phyloP scores from a whole-genome alignment of 495 filamentous ascomycete genomes.

The Recurvomyces mirabilis region DNA sequence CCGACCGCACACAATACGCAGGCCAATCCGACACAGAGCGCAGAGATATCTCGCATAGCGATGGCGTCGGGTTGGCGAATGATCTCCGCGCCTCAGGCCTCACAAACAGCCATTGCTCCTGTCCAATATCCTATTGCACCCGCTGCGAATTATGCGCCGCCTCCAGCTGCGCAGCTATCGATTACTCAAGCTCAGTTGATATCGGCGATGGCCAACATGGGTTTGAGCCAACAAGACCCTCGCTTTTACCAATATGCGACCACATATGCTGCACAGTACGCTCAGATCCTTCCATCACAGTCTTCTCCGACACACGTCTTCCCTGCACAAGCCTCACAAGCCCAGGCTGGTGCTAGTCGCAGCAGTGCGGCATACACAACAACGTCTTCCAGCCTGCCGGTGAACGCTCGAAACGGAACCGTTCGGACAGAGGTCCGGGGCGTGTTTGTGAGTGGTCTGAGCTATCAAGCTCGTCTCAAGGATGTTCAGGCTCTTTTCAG shows the following conservation, averaged over 20 bases:
- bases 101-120: too few relatives aligned
- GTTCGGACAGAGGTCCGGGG: conserved; percentile 25
- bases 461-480: conserved; percentile 11
- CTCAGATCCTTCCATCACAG: too few relatives aligned
- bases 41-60: conserved; percentile 4
- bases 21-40: background rate
- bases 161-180: too few relatives aligned
- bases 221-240: too few relatives aligned
- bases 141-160: too few relatives aligned
- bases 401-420: conserved; percentile 23
- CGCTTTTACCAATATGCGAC: too few relatives aligned
- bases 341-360: background rate
- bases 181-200: too few relatives aligned
- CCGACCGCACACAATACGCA: background rate
- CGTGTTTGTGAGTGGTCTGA: conserved; percentile 27
- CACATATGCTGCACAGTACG: too few relatives aligned
- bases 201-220: too few relatives aligned
- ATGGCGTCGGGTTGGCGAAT: background rate
- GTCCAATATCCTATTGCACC: too few relatives aligned
- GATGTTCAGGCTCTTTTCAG: conserved; percentile 23
- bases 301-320: too few relatives aligned
- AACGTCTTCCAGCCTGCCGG: conserved; percentile 18
- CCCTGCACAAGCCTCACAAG: background rate
- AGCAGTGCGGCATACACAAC: conserved; percentile 11
- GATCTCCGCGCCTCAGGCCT: too few relatives aligned